A percentile compares a stretch with the other conserved stretches of the same genome.
Evolutionary conservation across 345 rosid species (phyloP).

Genomic region (Eucalyptus sp.): DNA sequence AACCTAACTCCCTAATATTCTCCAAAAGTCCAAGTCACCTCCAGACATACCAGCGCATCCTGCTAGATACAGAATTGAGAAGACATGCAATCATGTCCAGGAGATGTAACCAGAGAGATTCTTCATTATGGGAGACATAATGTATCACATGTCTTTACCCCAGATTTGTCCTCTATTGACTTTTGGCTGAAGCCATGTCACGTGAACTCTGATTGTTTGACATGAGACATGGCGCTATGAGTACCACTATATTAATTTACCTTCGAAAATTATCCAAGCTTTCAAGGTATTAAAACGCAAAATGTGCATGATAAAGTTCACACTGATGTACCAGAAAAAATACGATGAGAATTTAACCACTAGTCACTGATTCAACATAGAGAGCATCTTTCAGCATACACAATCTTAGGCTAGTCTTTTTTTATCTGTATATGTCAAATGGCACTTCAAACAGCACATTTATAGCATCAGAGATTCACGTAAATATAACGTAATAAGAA

Average conservation of each 20-base stretch:
- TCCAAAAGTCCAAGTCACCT: background rate
- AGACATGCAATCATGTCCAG: background rate
- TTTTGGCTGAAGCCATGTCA: background rate
- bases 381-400: background rate
- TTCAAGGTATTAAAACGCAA: background rate
- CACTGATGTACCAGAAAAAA: background rate
- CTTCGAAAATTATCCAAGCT: background rate
- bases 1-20: background rate
- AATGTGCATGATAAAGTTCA: background rate
- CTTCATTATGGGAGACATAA: background rate
- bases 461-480: background rate
- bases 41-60: background rate
- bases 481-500: background rate
- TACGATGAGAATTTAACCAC: background rate
- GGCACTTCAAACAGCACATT: background rate
- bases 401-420: background rate
- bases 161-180: background rate
- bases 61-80: background rate
- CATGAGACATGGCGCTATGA: background rate
- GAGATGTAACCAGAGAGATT: background rate
- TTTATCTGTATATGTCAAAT: background rate
- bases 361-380: background rate
- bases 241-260: background rate
- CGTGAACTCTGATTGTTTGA: background rate
- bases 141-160: background rate